Conservation (phyloP, 192 early-diverging fungal species). For the Kickxella alabastrina region DNA sequence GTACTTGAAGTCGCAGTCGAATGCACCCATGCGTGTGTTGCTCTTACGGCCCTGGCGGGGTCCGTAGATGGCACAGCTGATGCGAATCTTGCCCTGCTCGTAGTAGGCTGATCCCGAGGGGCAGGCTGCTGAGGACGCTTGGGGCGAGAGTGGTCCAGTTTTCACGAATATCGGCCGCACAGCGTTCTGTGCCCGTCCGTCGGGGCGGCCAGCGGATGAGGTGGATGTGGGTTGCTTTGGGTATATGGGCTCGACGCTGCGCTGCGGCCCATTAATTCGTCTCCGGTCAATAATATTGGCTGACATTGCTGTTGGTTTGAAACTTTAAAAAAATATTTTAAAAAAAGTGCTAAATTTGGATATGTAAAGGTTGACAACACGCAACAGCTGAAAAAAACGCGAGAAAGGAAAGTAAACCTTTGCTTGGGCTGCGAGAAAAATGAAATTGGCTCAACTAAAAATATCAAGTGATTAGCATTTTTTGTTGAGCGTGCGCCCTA, state of each 20-base stretch:
- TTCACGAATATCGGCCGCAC: constrained; percentile 47
- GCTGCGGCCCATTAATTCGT: constrained; percentile 42
- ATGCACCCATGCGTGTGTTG: constrained; percentile 39
- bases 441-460: too few species aligned
- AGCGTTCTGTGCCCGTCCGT: constrained; percentile 31
- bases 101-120: constrained; percentile 51
- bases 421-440: too few species aligned
- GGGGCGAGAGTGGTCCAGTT: constrained; percentile 30
- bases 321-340: constrained; percentile 1
- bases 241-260: constrained; percentile 49
- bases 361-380: too few species aligned
- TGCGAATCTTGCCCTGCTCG: constrained; percentile 49
- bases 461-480: too few species aligned
- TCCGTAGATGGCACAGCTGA: constrained; percentile 52
- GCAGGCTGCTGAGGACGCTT: constrained; percentile 21
- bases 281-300: constrained; percentile 37
- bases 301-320: constrained; percentile 19
- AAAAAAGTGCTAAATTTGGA: too few species aligned
- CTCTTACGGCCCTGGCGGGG: constrained; percentile 45
- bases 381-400: too few species aligned
- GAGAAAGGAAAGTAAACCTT: too few species aligned
- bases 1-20: constrained; percentile 50
- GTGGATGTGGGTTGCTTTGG: too few species aligned
- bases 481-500: too few species aligned
- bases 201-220: constrained; percentile 15